These are phyloP conservation scores for Fusarium ambrosium DNA, from an alignment of 2,329 filamentous ascomycete species.

Conservation along the genomic window DNA sequence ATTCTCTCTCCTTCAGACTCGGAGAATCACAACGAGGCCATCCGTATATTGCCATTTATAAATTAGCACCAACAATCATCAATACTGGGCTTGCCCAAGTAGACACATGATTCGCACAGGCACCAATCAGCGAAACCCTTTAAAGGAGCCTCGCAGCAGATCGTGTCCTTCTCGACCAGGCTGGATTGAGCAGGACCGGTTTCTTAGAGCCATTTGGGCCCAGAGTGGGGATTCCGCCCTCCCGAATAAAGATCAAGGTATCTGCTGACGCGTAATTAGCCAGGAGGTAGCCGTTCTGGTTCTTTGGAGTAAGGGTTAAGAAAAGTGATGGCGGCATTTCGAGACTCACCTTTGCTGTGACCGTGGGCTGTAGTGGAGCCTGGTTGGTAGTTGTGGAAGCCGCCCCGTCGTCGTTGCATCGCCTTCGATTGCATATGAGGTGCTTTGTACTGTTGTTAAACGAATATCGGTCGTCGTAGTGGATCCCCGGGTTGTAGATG, in stretches of 20 bases:
- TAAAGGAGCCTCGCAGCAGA: neutral
- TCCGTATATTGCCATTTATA: neutral
- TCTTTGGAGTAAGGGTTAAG: neutral
- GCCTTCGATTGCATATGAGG: neutral
- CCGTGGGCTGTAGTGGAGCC: neutral
- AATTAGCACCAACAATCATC: neutral
- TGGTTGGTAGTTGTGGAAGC: neutral
- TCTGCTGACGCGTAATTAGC: neutral
- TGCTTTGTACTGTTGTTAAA: neutral
- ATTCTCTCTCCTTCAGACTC: neutral
- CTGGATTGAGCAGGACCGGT: neutral
- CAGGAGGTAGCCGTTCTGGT: neutral
- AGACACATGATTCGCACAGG: neutral
- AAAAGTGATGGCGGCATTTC: neutral
- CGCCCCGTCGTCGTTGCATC: neutral
- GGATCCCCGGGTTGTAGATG: neutral
- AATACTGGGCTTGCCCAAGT: neutral
- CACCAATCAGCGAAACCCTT: neutral
- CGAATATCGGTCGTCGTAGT: neutral
- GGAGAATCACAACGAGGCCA: neutral
- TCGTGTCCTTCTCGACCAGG: neutral
- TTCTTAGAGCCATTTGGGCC: neutral
- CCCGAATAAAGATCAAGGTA: neutral
- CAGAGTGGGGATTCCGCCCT: too few species aligned
- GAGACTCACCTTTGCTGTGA: neutral